Evolutionary conservation across 495 filamentous ascomycete species (phyloP).

Genomic region (Aspergillus cristatus): DNA sequence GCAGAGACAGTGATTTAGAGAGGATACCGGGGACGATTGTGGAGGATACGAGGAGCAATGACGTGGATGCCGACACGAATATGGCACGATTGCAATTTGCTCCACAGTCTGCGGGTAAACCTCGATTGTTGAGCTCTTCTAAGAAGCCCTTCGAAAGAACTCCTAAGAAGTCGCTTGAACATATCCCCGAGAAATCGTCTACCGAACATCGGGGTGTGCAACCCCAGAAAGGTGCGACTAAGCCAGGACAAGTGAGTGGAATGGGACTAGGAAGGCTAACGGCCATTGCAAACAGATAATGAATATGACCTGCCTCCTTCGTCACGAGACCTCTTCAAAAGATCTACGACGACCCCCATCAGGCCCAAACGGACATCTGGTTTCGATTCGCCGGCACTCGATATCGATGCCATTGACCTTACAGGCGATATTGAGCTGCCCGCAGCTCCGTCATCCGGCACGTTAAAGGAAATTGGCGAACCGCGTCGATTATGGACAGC

Average conservation of each 20-base stretch:
- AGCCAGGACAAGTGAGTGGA: too few relatives aligned
- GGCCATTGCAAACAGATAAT: constrained; percentile 18
- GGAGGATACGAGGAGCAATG: constrained; percentile 7
- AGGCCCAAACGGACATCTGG: constrained; percentile 13
- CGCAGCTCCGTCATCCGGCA: constrained; percentile 26
- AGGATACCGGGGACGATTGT: neutral
- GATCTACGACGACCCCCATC: constrained; percentile 13
- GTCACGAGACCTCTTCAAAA: constrained; percentile 8
- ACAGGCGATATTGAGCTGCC: constrained; percentile 47
- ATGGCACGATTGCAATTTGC: constrained; percentile 52
- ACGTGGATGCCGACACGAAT: constrained; percentile 19
- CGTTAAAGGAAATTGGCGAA: constrained; percentile 42
- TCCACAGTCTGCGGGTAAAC: constrained; percentile 43
- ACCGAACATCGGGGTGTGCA: constrained; percentile 17
- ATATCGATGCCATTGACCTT: constrained; percentile 60
- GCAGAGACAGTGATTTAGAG: too few relatives aligned
- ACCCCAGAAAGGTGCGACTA: too few relatives aligned
- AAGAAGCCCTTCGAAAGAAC: constrained; percentile 8
- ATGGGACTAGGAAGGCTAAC: neutral
- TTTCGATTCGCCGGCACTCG: constrained; percentile 10
- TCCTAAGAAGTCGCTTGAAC: constrained; percentile 10
- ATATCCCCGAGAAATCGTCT: constrained; percentile 10
- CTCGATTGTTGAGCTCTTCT: constrained; percentile 34
- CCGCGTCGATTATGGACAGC: constrained; percentile 51
- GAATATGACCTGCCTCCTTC: constrained; percentile 14